Conservation (phyloP, 257 asterid species). For the Solanum gandarillasii region DNA sequence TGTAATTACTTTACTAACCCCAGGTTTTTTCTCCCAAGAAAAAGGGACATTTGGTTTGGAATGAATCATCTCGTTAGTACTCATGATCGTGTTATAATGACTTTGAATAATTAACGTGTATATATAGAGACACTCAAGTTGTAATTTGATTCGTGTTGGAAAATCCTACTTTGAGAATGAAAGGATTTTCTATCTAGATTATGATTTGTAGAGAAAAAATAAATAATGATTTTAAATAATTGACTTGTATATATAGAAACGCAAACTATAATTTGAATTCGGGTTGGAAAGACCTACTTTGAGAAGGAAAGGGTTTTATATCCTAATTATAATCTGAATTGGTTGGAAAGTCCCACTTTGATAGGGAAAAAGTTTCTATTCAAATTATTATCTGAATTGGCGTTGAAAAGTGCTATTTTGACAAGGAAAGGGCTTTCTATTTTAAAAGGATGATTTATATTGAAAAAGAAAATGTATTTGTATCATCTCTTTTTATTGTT, state of each 20-base stretch:
- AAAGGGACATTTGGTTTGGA: slow-evolving; percentile 53
- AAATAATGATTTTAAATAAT: too few relatives aligned
- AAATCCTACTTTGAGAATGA: background rate
- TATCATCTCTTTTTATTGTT: too few relatives aligned
- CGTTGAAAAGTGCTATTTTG: background rate
- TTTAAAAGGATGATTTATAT: too few relatives aligned
- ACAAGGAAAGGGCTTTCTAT: too few relatives aligned
- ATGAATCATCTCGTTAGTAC: slow-evolving; percentile 12
- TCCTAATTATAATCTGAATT: background rate
- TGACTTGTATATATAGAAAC: background rate
- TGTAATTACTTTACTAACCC: slow-evolving; percentile 25
- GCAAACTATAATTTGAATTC: too few relatives aligned
- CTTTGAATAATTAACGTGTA: background rate
- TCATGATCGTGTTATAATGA: background rate
- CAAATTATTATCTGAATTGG: background rate
- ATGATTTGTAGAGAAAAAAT: background rate
- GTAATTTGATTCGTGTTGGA: background rate
- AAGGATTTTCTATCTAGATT: background rate
- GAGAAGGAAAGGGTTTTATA: background rate
- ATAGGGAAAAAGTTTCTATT: background rate
- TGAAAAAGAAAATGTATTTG: too few relatives aligned
- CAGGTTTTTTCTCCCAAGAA: slow-evolving; percentile 66
- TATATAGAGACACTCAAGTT: background rate
- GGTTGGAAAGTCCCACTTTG: background rate
- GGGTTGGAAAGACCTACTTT: background rate